Conservation (phyloP, 129 eudicot genomes). For the Tagetes patula region DNA sequence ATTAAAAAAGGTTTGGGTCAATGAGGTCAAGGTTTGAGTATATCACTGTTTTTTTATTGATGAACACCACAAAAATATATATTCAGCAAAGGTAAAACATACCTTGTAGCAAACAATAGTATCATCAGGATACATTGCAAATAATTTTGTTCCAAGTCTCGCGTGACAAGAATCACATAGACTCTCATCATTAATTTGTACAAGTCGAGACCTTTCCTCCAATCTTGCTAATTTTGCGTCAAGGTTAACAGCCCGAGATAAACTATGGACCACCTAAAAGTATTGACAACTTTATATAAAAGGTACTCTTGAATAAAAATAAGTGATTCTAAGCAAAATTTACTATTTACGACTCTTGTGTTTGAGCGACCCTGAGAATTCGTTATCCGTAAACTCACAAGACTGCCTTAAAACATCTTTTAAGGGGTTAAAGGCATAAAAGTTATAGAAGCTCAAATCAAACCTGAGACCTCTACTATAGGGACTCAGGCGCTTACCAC, state of each 20-base stretch:
- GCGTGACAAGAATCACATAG: slow-evolving; percentile 95
- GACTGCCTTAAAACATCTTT: too few relatives aligned
- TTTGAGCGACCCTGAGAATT: background rate
- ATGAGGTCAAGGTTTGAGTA: slow-evolving; percentile 20
- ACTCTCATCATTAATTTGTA: slow-evolving; percentile 91
- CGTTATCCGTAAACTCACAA: too few relatives aligned
- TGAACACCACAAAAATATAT: background rate
- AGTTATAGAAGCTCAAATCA: background rate
- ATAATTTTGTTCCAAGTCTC: slow-evolving; percentile 92
- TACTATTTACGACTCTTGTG: background rate
- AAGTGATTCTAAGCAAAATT: background rate
- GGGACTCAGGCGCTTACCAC: background rate
- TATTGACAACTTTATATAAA: slow-evolving; percentile 15
- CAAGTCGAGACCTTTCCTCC: slow-evolving; percentile 92
- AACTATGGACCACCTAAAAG: slow-evolving; percentile 74
- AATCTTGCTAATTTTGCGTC: slow-evolving; percentile 83
- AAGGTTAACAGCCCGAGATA: slow-evolving; percentile 76
- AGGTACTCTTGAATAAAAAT: background rate
- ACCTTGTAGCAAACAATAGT: slow-evolving; percentile 97
- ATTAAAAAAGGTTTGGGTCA: background rate
- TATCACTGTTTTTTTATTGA: background rate
- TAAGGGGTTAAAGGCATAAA: background rate
- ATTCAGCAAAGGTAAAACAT: slow-evolving; percentile 12
- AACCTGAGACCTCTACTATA: background rate
- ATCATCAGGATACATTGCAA: slow-evolving; percentile 98